phyloP scores from a whole-genome alignment of 1,139 yeast genomes.

The Trichomonascaceae sp. region DNA sequence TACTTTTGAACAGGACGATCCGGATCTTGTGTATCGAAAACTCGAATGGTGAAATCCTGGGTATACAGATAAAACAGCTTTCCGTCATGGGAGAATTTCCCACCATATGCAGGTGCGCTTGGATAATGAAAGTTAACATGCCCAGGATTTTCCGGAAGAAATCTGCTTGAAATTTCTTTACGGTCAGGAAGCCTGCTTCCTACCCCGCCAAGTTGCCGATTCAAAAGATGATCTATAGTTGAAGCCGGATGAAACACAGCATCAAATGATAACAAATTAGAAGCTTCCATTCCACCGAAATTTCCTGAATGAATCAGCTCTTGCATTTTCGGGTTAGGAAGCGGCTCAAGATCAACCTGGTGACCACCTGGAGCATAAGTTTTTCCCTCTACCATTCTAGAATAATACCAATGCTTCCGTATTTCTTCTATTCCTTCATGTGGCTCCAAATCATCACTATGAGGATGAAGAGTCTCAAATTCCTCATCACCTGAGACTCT shows the following conservation, averaged over 20 bases:
- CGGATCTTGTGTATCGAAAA: slow-evolving; percentile 23
- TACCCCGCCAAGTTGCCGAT: slow-evolving; percentile 11
- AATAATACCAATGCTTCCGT: slow-evolving; percentile 2
- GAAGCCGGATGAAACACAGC: slow-evolving; percentile 10
- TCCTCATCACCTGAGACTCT: slow-evolving; percentile 1
- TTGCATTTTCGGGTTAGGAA: slow-evolving; percentile 12
- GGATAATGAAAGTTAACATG: slow-evolving; percentile 14
- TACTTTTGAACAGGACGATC: slow-evolving; percentile 18
- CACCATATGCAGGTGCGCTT: slow-evolving; percentile 26
- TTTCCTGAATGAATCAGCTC: slow-evolving; percentile 11
- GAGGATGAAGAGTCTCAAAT: neutral
- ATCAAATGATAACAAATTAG: neutral
- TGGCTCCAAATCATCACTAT: neutral
- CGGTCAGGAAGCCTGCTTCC: slow-evolving; percentile 6
- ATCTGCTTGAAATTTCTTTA: slow-evolving; percentile 14
- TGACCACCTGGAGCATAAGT: slow-evolving; percentile 5
- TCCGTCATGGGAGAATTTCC: slow-evolving; percentile 29
- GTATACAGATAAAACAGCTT: slow-evolving; percentile 24
- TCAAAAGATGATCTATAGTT: slow-evolving; percentile 11
- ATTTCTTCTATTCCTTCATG: slow-evolving; percentile 1
- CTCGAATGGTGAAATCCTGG: slow-evolving; percentile 25
- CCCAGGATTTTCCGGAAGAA: slow-evolving; percentile 17
- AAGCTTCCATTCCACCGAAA: slow-evolving; percentile 12
- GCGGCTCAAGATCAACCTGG: slow-evolving; percentile 11
- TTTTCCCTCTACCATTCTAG: neutral